Conservation (phyloP, 169 alveolate species). For the Condylostoma magnum region DNA sequence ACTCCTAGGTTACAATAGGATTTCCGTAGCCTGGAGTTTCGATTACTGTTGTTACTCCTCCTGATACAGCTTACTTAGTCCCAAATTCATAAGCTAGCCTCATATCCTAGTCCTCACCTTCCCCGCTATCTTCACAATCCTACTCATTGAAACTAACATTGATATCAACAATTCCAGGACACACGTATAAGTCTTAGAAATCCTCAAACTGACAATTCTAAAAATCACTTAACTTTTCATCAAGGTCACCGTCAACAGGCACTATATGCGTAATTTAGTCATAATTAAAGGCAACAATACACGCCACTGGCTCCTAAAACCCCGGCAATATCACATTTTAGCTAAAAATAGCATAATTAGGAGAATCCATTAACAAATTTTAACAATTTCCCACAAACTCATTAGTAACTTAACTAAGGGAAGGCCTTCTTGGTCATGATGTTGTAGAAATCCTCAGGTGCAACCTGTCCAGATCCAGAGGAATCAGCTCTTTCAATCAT, state of each 20-base stretch:
- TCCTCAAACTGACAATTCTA: background rate
- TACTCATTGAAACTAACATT: background rate
- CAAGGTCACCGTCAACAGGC: too few species aligned
- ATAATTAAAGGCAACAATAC: too few species aligned
- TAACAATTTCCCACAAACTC: background rate
- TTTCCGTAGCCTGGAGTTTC: slow-evolving; percentile 1
- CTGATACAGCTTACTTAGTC: background rate
- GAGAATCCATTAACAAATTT: background rate
- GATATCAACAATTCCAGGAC: background rate
- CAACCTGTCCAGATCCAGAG: slow-evolving; percentile 95
- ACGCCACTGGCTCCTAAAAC: too few species aligned
- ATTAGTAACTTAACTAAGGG: slow-evolving; percentile 68
- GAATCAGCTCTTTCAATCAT: slow-evolving; percentile 99
- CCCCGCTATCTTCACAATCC: background rate
- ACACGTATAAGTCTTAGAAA: background rate
- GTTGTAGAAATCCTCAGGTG: slow-evolving; percentile 97
- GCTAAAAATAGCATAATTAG: too few species aligned
- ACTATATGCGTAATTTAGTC: too few species aligned
- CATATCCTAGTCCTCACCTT: background rate
- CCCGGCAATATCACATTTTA: too few species aligned
- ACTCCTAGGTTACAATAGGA: too few species aligned
- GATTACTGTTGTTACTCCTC: slow-evolving; percentile 14
- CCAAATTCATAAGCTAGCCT: background rate
- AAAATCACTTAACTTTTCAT: too few species aligned
- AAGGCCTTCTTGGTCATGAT: slow-evolving; percentile 97